These are phyloP conservation scores for Lenzites betulinus DNA, from an alignment of 768 basidiomycete genomes.

Conservation along the genomic window DNA sequence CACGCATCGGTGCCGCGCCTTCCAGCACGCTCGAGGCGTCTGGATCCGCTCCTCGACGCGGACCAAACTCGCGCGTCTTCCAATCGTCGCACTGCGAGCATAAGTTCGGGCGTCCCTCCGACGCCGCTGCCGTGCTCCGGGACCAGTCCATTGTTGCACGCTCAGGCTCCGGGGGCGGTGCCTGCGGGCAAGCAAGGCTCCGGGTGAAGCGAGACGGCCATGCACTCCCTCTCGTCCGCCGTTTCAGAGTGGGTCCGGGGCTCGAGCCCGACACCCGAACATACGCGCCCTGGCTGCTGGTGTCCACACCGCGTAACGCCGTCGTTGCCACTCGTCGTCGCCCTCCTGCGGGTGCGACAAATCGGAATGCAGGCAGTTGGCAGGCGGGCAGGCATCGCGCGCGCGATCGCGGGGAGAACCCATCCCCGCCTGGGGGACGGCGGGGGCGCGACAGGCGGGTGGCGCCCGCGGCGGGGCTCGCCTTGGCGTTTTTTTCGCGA, in stretches of 20 bases:
- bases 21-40: neutral
- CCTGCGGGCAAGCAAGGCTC: neutral
- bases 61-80: neutral
- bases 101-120: neutral
- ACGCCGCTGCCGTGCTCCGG: neutral
- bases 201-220: neutral
- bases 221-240: neutral
- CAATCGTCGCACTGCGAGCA: neutral
- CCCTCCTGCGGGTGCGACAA: neutral
- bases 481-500: neutral
- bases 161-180: neutral
- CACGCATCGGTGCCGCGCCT: neutral
- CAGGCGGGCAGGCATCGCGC: neutral
- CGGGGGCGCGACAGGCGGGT: neutral
- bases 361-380: neutral
- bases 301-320: neutral
- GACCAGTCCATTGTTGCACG: neutral
- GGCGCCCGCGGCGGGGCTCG: neutral
- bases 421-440: neutral
- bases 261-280: neutral
- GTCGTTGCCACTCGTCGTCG: neutral
- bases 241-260: neutral
- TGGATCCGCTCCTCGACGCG: neutral
- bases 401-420: constrained; percentile 6
- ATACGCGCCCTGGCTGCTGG: neutral